Evolutionary conservation across 208 protist species (phyloP).

Genomic region (Trypanosomatidae sp.): DNA sequence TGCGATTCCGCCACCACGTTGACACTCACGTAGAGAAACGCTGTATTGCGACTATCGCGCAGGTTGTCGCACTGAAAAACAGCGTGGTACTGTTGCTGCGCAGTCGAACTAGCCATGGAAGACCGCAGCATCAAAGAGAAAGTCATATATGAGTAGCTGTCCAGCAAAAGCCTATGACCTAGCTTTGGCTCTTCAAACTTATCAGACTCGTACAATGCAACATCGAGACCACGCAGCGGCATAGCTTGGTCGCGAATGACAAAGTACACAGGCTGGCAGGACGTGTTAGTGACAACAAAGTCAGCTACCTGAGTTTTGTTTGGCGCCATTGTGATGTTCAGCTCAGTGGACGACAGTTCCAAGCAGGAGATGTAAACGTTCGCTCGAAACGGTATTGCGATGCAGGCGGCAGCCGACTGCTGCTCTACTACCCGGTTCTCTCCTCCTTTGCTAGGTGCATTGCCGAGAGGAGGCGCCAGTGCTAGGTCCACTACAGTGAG

Average conservation of each 20-base stretch:
- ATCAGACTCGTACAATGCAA: constrained; percentile 75
- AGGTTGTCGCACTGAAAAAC: constrained; percentile 87
- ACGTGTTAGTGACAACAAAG: constrained; percentile 74
- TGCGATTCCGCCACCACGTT: constrained; percentile 65
- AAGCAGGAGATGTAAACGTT: constrained; percentile 75
- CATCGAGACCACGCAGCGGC: constrained; percentile 52
- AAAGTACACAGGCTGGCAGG: constrained; percentile 62
- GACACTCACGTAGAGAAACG: constrained; percentile 66
- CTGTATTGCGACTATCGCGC: constrained; percentile 60
- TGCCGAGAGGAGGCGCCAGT: neutral
- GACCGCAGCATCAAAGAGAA: constrained; percentile 78
- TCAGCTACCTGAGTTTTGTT: constrained; percentile 75
- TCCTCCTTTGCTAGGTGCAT: neutral
- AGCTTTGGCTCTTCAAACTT: constrained; percentile 79
- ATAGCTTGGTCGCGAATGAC: constrained; percentile 73
- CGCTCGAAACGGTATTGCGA: constrained; percentile 56
- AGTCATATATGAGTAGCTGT: constrained; percentile 70
- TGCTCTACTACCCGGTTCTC: neutral
- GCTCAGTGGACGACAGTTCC: constrained; percentile 56
- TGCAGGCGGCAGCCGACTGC: constrained; percentile 6
- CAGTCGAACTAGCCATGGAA: constrained; percentile 17
- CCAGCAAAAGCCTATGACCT: constrained; percentile 54
- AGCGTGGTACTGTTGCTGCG: constrained; percentile 46
- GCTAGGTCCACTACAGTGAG: constrained; percentile 23
- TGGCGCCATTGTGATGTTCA: constrained; percentile 68